These are phyloP conservation scores for Verbena officinalis DNA, from an alignment of 257 asterid genomes.

Conservation along the genomic window DNA sequence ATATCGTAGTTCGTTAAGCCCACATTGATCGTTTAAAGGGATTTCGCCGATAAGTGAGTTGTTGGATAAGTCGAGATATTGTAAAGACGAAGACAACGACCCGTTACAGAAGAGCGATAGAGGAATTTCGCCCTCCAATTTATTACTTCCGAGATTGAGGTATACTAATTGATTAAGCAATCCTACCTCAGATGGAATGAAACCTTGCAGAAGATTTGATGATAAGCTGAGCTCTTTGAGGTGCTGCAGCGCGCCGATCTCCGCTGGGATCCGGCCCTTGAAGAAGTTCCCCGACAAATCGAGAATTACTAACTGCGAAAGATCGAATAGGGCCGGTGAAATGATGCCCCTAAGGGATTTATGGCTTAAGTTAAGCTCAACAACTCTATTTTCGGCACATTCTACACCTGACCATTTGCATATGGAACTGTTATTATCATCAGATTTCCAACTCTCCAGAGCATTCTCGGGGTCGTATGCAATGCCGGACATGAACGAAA, in stretches of 20 bases:
- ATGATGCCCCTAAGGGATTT: slow-evolving; percentile 61
- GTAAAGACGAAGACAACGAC: slow-evolving; percentile 43
- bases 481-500: slow-evolving; percentile 61
- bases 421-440: slow-evolving; percentile 28
- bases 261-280: slow-evolving; percentile 57
- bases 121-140: slow-evolving; percentile 63
- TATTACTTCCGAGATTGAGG: slow-evolving; percentile 73
- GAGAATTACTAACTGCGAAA: slow-evolving; percentile 54
- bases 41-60: slow-evolving; percentile 67
- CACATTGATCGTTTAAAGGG: slow-evolving; percentile 51
- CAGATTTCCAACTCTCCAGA: slow-evolving; percentile 52
- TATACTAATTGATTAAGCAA: slow-evolving; percentile 47
- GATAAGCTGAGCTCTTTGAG: slow-evolving; percentile 69
- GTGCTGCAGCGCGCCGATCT: slow-evolving; percentile 48
- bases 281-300: slow-evolving; percentile 73
- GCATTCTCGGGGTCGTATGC: slow-evolving; percentile 53
- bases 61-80: slow-evolving; percentile 79
- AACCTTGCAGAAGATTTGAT: slow-evolving; percentile 58
- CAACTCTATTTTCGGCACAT: slow-evolving; percentile 50
- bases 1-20: slow-evolving; percentile 49
- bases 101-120: slow-evolving; percentile 54
- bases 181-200: slow-evolving; percentile 58
- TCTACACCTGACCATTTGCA: slow-evolving; percentile 75
- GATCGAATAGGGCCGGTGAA: slow-evolving; percentile 55
- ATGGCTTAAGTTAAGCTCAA: slow-evolving; percentile 63